phyloP scores from a whole-genome alignment of 805 yeast species.

The Starmerella vaccinii region DNA sequence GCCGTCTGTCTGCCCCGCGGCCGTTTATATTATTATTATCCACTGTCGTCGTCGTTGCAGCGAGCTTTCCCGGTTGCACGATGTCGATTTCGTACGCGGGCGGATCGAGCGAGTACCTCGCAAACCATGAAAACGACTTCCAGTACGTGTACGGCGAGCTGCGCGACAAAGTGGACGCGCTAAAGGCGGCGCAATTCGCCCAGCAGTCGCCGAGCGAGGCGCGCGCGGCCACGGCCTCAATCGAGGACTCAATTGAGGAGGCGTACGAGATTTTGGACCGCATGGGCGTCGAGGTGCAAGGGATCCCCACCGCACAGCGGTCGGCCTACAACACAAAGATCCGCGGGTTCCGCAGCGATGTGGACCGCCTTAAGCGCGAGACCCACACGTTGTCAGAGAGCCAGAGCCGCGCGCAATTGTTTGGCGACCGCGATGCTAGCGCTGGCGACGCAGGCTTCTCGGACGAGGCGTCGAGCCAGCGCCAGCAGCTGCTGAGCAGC shows the following conservation, averaged over 20 bases:
- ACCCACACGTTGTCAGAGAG: constrained; percentile 50
- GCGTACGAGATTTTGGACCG: constrained; percentile 74
- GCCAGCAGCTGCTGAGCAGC: constrained; percentile 68
- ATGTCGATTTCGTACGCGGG: constrained; percentile 6
- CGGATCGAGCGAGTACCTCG: constrained; percentile 39
- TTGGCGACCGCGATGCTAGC: constrained; percentile 43
- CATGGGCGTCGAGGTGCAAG: constrained; percentile 76
- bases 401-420: constrained; percentile 60
- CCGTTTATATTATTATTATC: no score
- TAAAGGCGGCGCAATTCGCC: constrained; percentile 35
- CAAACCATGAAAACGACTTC: constrained; percentile 60
- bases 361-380: constrained; percentile 45
- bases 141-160: constrained; percentile 62
- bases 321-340: constrained; percentile 64
- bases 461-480: constrained; percentile 49
- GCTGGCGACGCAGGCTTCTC: constrained; percentile 51
- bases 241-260: constrained; percentile 48
- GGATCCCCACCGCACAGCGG: constrained; percentile 64
- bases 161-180: constrained; percentile 49
- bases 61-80: not conserved
- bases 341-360: constrained; percentile 55
- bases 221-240: constrained; percentile 24
- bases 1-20: no score
- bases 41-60: no score
- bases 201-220: constrained; percentile 31